These are phyloP conservation scores for Meripilus lineatus DNA, from an alignment of 1,284 basidiomycete species.

Conservation along the genomic window DNA sequence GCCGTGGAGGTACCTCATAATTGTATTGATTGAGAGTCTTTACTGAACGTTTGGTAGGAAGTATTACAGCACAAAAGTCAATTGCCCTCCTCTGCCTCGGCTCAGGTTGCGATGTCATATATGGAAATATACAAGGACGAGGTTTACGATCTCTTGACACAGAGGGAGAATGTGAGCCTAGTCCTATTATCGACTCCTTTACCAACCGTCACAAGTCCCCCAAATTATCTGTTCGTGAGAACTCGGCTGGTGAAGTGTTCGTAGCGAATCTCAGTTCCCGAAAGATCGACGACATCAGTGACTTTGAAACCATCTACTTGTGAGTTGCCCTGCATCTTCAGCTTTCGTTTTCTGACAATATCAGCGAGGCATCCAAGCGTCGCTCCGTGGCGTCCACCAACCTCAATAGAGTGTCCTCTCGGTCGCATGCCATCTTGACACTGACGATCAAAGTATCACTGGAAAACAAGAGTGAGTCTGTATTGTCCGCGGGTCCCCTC, in stretches of 20 bases:
- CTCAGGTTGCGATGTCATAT: constrained; percentile 59
- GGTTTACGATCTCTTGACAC: constrained; percentile 75
- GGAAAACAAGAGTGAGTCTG: constrained; percentile 43
- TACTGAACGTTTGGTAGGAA: background rate
- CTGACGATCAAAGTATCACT: constrained; percentile 45
- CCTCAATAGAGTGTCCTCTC: constrained; percentile 73
- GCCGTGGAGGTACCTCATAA: constrained; percentile 50
- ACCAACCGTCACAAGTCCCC: constrained; percentile 47
- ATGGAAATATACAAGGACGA: constrained; percentile 89
- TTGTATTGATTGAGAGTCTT: background rate
- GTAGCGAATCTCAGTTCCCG: constrained; percentile 65
- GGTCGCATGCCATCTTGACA: constrained; percentile 79
- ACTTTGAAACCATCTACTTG: constrained; percentile 66
- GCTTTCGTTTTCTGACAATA: constrained; percentile 1
- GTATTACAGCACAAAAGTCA: background rate
- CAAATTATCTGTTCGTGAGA: constrained; percentile 77
- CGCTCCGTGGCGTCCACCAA: constrained; percentile 83
- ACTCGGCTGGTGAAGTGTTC: constrained; percentile 69
- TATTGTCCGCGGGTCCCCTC: no score
- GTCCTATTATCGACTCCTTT: background rate
- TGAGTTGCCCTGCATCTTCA: constrained; percentile 8
- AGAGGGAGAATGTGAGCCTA: constrained; percentile 54
- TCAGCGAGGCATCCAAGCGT: constrained; percentile 59
- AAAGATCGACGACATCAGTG: constrained; percentile 45
- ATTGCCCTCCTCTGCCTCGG: background rate